Base-by-base conservation (phyloP, 805 yeast species). In the Candida insectorum region DNA sequence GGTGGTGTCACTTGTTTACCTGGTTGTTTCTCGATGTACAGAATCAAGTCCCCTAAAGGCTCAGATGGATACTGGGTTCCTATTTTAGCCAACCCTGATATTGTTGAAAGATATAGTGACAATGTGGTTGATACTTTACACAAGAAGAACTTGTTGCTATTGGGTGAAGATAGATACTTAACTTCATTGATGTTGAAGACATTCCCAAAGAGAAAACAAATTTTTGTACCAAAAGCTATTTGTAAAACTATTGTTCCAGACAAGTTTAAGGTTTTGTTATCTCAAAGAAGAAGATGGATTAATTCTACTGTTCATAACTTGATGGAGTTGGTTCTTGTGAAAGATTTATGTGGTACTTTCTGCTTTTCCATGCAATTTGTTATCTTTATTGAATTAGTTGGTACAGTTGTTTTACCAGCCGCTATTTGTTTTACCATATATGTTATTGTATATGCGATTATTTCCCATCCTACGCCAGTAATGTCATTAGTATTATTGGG, bases 211-310 rank as follows among this genome's bases (percentile, higher is more conserved):
- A 76, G 96, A 62, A 85, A 83, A 44, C 95, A 84, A 58, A 60
- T 87, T 11, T 88, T 88, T 54, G 81, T 89, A 9, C 82, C 95
- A 2, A 86, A 86, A 55, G 96, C 96, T 5, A 91, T 85, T 4
- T 88, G 96, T 65, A 86, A 86, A 52, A 88, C 97, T 0, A 62
- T 86, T 40, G 96, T 82, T n/a, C 97, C 97, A 0, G 83, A 81
- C 48, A 71, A 71, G 30, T 88, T 88, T 56, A 71, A 62, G 43
- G 93, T 88, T 30, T 67, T 88, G 43, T 66, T 88, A 29, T 88
- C 96, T 1, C 97, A 88, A 57, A 81, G 97, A 57, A 85, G 97
- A 65, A 84, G 97, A 56, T 88, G 97, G 97, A 88, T 88, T 48
- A 88, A 88, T 58, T 88, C 96, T 4, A 89, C 97, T 0, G 89